phyloP scores from a whole-genome alignment of 2,329 filamentous ascomycete genomes.

The Microcyclosporella mali region DNA sequence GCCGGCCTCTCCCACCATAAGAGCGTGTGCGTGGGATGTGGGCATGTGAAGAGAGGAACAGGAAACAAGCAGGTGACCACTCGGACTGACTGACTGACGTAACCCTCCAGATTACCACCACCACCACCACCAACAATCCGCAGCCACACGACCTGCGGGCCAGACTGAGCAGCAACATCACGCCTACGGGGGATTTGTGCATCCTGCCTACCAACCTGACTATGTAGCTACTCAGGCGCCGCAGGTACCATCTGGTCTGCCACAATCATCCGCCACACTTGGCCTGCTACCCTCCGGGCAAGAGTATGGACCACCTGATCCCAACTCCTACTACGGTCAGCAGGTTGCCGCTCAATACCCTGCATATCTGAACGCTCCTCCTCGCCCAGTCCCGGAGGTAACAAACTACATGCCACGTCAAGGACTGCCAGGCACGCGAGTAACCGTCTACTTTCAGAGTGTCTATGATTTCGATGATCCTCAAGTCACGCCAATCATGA shows the following conservation, averaged over 20 bases:
- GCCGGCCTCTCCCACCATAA: constrained; percentile 6
- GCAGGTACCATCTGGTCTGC: constrained; percentile 44
- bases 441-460: constrained; percentile 68
- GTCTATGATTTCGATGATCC: constrained; percentile 64
- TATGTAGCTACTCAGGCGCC: constrained; percentile 43
- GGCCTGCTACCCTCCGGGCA: constrained; percentile 38
- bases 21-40: constrained; percentile 15
- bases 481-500: constrained; percentile 50
- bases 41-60: constrained; percentile 18
- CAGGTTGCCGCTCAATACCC: constrained; percentile 56
- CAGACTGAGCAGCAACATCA: constrained; percentile 46
- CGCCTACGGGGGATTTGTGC: constrained; percentile 42
- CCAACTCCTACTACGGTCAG: constrained; percentile 39
- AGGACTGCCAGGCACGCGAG: constrained; percentile 63
- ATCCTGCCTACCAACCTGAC: constrained; percentile 45
- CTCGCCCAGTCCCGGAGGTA: constrained; percentile 57
- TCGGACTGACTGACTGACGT: constrained; percentile 27
- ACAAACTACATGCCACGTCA: constrained; percentile 63
- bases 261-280: constrained; percentile 39
- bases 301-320: constrained; percentile 46
- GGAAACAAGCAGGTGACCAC: constrained; percentile 39
- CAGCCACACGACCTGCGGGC: constrained; percentile 47
- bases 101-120: constrained; percentile 46
- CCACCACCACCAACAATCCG: constrained; percentile 16
- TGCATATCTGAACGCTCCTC: constrained; percentile 59